Conservation (phyloP, 768 basidiomycete genomes). For the Nidula microcarpa region DNA sequence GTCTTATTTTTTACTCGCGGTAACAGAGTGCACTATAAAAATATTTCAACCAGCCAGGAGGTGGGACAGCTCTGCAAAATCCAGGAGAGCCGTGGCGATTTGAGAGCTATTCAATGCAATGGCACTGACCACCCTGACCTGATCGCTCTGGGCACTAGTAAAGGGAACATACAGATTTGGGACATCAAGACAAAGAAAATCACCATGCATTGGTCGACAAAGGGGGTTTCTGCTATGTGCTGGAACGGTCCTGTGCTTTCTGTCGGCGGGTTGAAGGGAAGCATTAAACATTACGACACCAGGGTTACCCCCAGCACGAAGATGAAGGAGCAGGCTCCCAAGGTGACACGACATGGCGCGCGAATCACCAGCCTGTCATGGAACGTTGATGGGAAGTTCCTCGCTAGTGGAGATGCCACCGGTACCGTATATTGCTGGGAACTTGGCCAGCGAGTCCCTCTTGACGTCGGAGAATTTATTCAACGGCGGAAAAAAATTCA, state of each 20-base stretch:
- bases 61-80: constrained; percentile 50
- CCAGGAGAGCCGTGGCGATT: constrained; percentile 38
- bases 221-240: constrained; percentile 57
- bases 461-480: constrained; percentile 53
- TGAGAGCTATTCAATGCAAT: constrained; percentile 40
- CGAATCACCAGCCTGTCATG: constrained; percentile 65
- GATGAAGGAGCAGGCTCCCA: constrained; percentile 61
- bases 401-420: constrained; percentile 76
- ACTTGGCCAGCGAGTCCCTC: constrained; percentile 42
- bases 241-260: constrained; percentile 69
- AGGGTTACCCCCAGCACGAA: constrained; percentile 41
- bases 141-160: constrained; percentile 60
- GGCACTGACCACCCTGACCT: constrained; percentile 28
- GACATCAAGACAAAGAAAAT: constrained; percentile 57
- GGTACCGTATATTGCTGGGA: constrained; percentile 83
- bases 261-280: constrained; percentile 64
- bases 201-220: constrained; percentile 51
- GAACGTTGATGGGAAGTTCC: constrained; percentile 60
- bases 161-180: constrained; percentile 71
- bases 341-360: constrained; percentile 65
- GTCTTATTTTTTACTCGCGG: constrained; percentile 48
- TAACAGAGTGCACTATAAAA: constrained; percentile 53
- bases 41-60: constrained; percentile 35
- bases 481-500: constrained; percentile 67
- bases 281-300: constrained; percentile 73